A percentile compares a stretch with the other conserved stretches of the same genome.
phyloP scores from a whole-genome alignment of 371 early-diverging fungal species.

The Conidiobolus incongruus region DNA sequence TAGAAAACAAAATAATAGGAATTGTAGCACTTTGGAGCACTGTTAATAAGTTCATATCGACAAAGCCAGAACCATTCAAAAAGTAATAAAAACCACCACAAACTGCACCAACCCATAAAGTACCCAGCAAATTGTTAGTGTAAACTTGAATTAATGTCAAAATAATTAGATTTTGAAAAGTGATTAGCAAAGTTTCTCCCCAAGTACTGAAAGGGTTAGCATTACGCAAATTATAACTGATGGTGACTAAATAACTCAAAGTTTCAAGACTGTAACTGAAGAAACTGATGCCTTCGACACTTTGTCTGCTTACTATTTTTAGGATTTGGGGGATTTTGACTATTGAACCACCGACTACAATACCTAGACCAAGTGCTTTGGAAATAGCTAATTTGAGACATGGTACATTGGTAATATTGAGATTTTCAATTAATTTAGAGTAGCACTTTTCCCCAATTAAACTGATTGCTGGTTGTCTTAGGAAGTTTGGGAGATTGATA shows the following conservation, averaged over 20 bases:
- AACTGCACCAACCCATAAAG: conserved; percentile 13
- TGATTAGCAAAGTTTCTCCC: conserved; percentile 64
- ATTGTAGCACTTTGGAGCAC: conserved; percentile 51
- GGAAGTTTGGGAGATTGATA: not conserved
- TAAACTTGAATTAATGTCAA: conserved; percentile 43
- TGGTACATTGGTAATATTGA: conserved; percentile 26
- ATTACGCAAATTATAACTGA: conserved; percentile 69
- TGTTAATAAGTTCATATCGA: conserved; percentile 22
- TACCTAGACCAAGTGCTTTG: conserved; percentile 77
- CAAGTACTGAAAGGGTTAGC: conserved; percentile 79
- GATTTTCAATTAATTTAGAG: conserved; percentile 29
- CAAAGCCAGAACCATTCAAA: conserved; percentile 17
- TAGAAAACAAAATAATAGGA: conserved; percentile 57
- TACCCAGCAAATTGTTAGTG: conserved; percentile 15
- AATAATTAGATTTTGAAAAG: conserved; percentile 55
- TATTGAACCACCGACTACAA: conserved; percentile 68
- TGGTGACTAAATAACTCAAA: conserved; percentile 39
- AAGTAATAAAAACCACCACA: conserved; percentile 14
- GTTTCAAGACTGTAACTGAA: conserved; percentile 65
- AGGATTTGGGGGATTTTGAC: conserved; percentile 91
- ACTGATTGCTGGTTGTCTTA: conserved; percentile 15
- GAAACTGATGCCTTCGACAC: conserved; percentile 61
- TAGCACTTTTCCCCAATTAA: conserved; percentile 51
- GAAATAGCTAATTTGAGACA: conserved; percentile 73
- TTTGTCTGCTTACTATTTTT: conserved; percentile 46